Conservation (phyloP, 2,329 filamentous ascomycete species). For the Pochonia chlamydosporia region DNA sequence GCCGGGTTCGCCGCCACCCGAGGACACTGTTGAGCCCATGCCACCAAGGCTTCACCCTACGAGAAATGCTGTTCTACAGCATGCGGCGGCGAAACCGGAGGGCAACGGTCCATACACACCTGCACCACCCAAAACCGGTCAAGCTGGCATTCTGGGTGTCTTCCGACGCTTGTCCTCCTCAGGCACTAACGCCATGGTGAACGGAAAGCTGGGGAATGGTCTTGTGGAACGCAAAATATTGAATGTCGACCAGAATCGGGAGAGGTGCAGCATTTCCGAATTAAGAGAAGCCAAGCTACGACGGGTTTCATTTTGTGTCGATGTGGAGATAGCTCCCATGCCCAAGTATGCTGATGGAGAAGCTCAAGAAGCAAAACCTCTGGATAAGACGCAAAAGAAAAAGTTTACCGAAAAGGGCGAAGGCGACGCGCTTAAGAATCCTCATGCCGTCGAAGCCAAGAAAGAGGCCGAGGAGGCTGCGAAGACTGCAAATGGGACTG, state of each 20-base stretch:
- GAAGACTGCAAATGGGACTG: background rate
- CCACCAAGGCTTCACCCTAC: constrained; percentile 43
- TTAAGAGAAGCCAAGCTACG: constrained; percentile 75
- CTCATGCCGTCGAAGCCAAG: constrained; percentile 50
- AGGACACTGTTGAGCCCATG: constrained; percentile 30
- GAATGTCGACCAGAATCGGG: constrained; percentile 76
- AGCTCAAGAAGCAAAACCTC: constrained; percentile 30
- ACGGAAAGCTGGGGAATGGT: constrained; percentile 45
- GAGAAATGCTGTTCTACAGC: constrained; percentile 55
- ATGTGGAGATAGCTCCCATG: constrained; percentile 91
- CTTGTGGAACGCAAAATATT: constrained; percentile 74
- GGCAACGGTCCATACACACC: constrained; percentile 65
- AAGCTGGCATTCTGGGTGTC: constrained; percentile 73
- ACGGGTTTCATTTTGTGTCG: constrained; percentile 90
- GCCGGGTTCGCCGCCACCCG: constrained; percentile 15
- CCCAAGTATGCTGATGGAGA: constrained; percentile 68
- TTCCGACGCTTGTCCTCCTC: constrained; percentile 77
- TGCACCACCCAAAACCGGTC: constrained; percentile 62
- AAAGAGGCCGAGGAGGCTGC: constrained; percentile 28
- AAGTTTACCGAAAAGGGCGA: constrained; percentile 66
- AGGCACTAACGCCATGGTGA: constrained; percentile 28
- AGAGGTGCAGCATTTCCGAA: constrained; percentile 73
- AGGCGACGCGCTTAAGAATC: constrained; percentile 65
- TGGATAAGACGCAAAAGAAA: constrained; percentile 51
- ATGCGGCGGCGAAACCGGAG: constrained; percentile 45